These are phyloP conservation scores for Globisporangium parvum DNA, from an alignment of 352 stramenopile genomes.

Conservation along the genomic window DNA sequence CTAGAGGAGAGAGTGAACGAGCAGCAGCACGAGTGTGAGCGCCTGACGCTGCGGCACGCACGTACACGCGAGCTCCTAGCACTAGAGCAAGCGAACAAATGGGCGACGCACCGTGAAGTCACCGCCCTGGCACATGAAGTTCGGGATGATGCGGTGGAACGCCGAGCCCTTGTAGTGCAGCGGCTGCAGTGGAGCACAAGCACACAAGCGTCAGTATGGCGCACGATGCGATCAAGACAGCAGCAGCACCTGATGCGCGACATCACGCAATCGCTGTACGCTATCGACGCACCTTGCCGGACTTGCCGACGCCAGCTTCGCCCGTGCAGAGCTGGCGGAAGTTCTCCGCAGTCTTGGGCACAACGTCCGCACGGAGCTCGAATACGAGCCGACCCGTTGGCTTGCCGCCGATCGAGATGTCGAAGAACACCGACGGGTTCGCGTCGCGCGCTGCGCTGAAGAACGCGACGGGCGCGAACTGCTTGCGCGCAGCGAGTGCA, in stretches of 20 bases:
- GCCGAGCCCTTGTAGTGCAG: conserved; percentile 85
- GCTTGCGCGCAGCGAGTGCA: conserved; percentile 10
- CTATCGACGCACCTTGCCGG: conserved; percentile 32
- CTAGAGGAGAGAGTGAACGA: conserved; percentile 22
- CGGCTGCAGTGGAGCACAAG: no score
- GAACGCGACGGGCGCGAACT: conserved; percentile 17
- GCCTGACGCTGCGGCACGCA: no score
- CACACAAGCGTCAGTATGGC: no score
- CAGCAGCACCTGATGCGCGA: no score
- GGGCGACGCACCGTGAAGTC: conserved; percentile 91
- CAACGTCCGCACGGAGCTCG: conserved; percentile 92
- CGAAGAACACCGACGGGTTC: conserved; percentile 95
- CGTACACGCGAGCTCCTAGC: background rate
- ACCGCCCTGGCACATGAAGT: conserved; percentile 95
- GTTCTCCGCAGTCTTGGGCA: conserved; percentile 98
- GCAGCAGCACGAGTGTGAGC: conserved; percentile 7
- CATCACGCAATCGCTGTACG: no score
- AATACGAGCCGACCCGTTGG: conserved; percentile 80
- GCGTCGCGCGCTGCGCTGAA: conserved; percentile 58
- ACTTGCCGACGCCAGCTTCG: conserved; percentile 89
- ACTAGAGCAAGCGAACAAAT: background rate
- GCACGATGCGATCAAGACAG: no score
- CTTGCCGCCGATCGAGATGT: conserved; percentile 93
- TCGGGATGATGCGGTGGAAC: conserved; percentile 92
- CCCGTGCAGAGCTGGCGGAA: conserved; percentile 97